Evolutionary conservation across 768 basidiomycete species (phyloP), one percentile per base, ranked within the genome.

Genomic region (Collybia sp.): DNA sequence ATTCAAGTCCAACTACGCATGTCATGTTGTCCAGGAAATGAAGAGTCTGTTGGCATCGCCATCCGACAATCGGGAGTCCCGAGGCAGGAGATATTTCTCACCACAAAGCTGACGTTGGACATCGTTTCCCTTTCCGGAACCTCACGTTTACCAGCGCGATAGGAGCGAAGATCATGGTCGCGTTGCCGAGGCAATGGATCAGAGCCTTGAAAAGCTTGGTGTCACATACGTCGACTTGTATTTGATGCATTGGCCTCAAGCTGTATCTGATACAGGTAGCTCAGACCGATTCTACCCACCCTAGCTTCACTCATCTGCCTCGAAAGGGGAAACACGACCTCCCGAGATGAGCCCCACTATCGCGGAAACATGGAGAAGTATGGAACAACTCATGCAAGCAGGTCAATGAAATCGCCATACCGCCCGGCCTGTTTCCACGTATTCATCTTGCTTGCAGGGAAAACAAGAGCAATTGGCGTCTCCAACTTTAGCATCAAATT

Each of bases 201-300:
- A 46, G 20, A 66, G 64, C 43, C 53, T 75, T 37, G 46, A 56
- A 39, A 62, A 63, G 42, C 58, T 71, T 13, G 58, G 59, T 18
- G 54, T 62, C 13, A 67, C 68, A 32, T 77, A 77, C 57, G 64
- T 79, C 33, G 76, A 78, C 58, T 51, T 78, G n/a, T 77, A 71
- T 53, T 59, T 72, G 15, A 64, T 73, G 51, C 71, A 72, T 47
- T 69, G 65, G 64, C 66, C 68, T 16, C 64, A 64, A 47, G 53
- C 64, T 3, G 15, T 53, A 12, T 40, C 50, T 5, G 47, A 49
- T 10, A 42, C 53, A 18, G 52, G 61, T 58, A 51, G 40, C 46
- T 44, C 15, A 17, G n/a, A 17, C 1, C 11, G 37, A 30, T 25
- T 15, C 30, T 40, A 15, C 25, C 25, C 3, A 16, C n/a, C 16